These are phyloP conservation scores for Clonostachys rosea DNA, from an alignment of 2,329 filamentous ascomycete species.

Conservation along the genomic window DNA sequence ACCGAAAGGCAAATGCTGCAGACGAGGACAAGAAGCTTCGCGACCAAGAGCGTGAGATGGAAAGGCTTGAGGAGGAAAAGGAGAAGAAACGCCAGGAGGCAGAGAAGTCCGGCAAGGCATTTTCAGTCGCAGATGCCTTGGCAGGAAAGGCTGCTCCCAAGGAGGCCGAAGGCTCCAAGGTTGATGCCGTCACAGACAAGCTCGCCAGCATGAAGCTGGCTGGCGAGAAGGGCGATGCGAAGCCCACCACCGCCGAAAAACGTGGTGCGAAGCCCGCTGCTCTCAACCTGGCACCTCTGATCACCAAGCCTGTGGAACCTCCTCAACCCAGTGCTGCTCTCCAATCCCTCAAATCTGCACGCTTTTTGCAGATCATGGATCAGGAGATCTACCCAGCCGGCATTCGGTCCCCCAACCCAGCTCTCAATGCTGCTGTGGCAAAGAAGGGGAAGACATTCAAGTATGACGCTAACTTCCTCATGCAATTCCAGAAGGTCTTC, in stretches of 20 bases:
- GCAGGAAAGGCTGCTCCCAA: slow-evolving; percentile 22
- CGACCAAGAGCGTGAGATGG: slow-evolving; percentile 70
- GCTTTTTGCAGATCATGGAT: slow-evolving; percentile 77
- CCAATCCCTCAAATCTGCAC: slow-evolving; percentile 86
- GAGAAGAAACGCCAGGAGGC: slow-evolving; percentile 49
- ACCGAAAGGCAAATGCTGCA: slow-evolving; percentile 38
- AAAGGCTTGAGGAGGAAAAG: slow-evolving; percentile 67
- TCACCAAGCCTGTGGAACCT: slow-evolving; percentile 81
- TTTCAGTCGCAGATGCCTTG: slow-evolving; percentile 48
- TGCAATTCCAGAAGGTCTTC: slow-evolving; percentile 95
- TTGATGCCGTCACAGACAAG: slow-evolving; percentile 39
- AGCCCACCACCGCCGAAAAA: slow-evolving; percentile 56
- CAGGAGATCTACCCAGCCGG: slow-evolving; percentile 78
- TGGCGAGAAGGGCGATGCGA: slow-evolving; percentile 33
- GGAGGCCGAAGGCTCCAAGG: slow-evolving; percentile 24
- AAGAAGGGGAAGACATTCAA: slow-evolving; percentile 83
- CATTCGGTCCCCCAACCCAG: slow-evolving; percentile 86
- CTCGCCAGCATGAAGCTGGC: slow-evolving; percentile 45
- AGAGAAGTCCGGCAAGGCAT: slow-evolving; percentile 42
- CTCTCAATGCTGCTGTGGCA: slow-evolving; percentile 74
- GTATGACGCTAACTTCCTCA: slow-evolving; percentile 91
- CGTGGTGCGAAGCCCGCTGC: slow-evolving; percentile 71
- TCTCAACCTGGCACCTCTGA: slow-evolving; percentile 79
- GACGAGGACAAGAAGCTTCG: slow-evolving; percentile 63
- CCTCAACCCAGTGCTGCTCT: slow-evolving; percentile 91